These are phyloP conservation scores for Mortierella sp. DNA, from an alignment of 371 early-diverging fungal genomes.

Conservation along the genomic window DNA sequence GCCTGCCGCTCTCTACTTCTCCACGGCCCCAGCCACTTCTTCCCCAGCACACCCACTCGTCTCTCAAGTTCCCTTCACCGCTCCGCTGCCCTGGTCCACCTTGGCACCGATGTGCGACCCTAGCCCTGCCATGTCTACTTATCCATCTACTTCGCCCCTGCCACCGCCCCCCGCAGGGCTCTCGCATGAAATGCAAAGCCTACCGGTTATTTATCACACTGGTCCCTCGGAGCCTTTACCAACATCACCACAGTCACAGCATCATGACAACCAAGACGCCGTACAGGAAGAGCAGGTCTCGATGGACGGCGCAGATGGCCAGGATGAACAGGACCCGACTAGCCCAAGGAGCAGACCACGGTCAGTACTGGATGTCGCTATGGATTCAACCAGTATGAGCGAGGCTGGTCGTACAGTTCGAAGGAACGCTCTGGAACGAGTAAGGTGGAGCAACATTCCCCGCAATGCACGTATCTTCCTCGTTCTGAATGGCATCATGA, in stretches of 20 bases:
- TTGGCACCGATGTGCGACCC: background rate
- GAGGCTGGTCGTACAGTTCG: conserved; percentile 39
- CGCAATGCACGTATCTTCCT: conserved; percentile 45
- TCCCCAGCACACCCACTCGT: background rate
- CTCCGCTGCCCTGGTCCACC: background rate
- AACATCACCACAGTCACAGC: background rate
- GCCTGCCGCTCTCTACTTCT: background rate
- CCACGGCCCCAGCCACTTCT: too few species aligned
- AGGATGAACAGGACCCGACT: background rate
- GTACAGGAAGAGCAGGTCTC: too few species aligned
- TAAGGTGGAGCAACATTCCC: conserved; percentile 23
- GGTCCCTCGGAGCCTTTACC: background rate
- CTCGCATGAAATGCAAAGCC: background rate
- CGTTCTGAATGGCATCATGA: conserved; percentile 9
- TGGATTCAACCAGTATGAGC: conserved; percentile 20
- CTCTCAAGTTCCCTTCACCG: background rate
- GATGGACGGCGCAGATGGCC: background rate
- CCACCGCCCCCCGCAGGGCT: background rate
- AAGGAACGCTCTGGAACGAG: conserved; percentile 23
- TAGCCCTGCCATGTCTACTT: conserved; percentile 5
- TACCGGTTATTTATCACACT: background rate
- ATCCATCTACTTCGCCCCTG: conserved; percentile 5
- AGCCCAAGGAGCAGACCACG: conserved; percentile 15
- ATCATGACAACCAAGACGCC: too few species aligned
- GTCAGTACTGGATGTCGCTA: conserved; percentile 37